Evolutionary conservation across 2,329 filamentous ascomycete species (phyloP).

Genomic region (Fusarium heterosporum): DNA sequence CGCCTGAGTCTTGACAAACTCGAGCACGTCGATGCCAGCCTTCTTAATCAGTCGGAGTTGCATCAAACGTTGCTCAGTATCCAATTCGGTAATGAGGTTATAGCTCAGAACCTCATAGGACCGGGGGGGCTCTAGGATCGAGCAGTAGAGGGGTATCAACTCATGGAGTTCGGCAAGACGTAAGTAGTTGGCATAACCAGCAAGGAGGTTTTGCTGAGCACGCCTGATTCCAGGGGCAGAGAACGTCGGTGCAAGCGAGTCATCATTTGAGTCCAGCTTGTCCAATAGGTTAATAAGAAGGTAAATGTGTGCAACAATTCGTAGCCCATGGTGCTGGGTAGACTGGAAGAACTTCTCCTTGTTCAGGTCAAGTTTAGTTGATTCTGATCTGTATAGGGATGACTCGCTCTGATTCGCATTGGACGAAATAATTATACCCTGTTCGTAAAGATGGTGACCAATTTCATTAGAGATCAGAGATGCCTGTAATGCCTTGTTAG

Average conservation of each 20-base stretch:
- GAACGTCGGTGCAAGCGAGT: slow-evolving; percentile 20
- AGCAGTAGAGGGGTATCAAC: slow-evolving; percentile 88
- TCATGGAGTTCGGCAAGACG: slow-evolving; percentile 78
- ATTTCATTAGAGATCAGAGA: slow-evolving; percentile 76
- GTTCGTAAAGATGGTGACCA: slow-evolving; percentile 67
- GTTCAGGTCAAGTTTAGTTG: slow-evolving; percentile 51
- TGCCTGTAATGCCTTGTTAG: slow-evolving; percentile 81
- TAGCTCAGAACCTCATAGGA: slow-evolving; percentile 78
- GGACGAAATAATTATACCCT: slow-evolving; percentile 59
- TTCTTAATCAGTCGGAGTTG: slow-evolving; percentile 81
- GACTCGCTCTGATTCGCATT: slow-evolving; percentile 44
- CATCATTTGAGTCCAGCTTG: slow-evolving; percentile 57
- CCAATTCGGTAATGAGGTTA: slow-evolving; percentile 79
- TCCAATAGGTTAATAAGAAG: slow-evolving; percentile 76
- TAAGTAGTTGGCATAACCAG: slow-evolving; percentile 84
- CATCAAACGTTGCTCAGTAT: slow-evolving; percentile 71
- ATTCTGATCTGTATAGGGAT: slow-evolving; percentile 44
- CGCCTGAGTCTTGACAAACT: slow-evolving; percentile 79
- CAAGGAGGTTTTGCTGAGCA: slow-evolving; percentile 79
- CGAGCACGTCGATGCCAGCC: slow-evolving; percentile 76
- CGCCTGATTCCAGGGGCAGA: slow-evolving; percentile 50
- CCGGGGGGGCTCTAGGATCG: slow-evolving; percentile 74
- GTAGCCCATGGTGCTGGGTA: slow-evolving; percentile 72
- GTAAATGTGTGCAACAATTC: slow-evolving; percentile 75
- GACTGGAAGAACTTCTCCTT: slow-evolving; percentile 64